Conservation (phyloP, 176 grass and related monocot genomes). For the Lolium multiflorum region DNA sequence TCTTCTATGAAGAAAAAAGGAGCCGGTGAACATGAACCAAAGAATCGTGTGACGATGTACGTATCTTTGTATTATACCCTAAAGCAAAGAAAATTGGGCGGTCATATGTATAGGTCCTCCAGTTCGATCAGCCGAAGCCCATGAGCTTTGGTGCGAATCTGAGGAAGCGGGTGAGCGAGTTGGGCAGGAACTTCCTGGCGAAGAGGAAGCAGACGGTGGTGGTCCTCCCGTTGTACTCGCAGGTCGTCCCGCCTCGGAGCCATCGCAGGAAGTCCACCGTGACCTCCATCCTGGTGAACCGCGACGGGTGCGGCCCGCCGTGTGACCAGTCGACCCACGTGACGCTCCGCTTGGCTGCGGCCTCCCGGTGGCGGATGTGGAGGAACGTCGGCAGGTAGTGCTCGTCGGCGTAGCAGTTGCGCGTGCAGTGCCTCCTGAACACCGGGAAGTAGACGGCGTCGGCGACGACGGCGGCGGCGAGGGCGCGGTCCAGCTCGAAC, state of each 20-base stretch:
- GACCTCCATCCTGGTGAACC: constrained; percentile 63
- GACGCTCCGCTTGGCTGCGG: constrained; percentile 35
- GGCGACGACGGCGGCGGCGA: constrained; percentile 50
- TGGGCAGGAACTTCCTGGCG: constrained; percentile 74
- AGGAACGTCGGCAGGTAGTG: constrained; percentile 73
- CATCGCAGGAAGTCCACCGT: constrained; percentile 59
- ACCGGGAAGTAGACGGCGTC: constrained; percentile 58
- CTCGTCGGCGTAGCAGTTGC: constrained; percentile 75
- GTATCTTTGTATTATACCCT: neutral
- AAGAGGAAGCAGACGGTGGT: constrained; percentile 73
- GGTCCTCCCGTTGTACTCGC: constrained; percentile 56
- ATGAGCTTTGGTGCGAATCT: constrained; percentile 73
- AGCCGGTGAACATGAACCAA: neutral
- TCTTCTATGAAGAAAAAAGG: too few species aligned
- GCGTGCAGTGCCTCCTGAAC: constrained; percentile 52
- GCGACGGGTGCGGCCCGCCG: constrained; percentile 59
- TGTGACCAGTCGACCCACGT: constrained; percentile 86
- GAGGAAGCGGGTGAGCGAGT: constrained; percentile 66
- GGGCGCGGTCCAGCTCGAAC: constrained; percentile 65
- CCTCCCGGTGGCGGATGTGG: constrained; percentile 9
- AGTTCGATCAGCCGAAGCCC: constrained; percentile 59
- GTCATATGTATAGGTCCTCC: neutral
- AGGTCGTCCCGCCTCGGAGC: constrained; percentile 41
- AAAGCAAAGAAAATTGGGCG: neutral
- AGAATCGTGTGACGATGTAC: neutral